Conservation (phyloP, 75 land plant genomes). For the Gnetum montanum region DNA sequence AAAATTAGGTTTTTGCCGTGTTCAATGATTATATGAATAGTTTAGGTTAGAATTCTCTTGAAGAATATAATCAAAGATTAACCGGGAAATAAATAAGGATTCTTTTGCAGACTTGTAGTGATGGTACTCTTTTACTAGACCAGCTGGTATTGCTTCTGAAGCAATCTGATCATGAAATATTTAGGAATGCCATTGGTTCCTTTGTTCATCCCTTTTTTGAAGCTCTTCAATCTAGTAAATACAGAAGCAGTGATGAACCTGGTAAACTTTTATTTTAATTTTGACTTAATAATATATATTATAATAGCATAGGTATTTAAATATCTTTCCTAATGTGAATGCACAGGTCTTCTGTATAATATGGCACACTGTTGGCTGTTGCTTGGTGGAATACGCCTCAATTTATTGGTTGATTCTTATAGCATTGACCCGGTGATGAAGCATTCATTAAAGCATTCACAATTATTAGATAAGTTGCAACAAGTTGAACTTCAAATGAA, state of each 20-base stretch:
- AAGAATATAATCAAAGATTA: too few relatives aligned
- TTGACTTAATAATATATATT: neutral
- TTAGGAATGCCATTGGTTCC: slow-evolving; percentile 11
- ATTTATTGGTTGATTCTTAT: slow-evolving; percentile 36
- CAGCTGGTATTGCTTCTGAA: slow-evolving; percentile 15
- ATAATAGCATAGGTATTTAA: neutral
- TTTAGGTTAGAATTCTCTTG: too few relatives aligned
- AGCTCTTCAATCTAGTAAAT: slow-evolving; percentile 13
- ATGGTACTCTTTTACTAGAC: slow-evolving; percentile 7
- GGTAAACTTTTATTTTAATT: neutral
- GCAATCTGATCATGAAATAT: slow-evolving; percentile 24
- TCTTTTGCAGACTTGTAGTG: too few relatives aligned
- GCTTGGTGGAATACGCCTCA: slow-evolving; percentile 56
- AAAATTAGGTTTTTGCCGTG: too few relatives aligned
- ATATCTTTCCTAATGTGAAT: too few relatives aligned
- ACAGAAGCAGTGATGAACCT: neutral
- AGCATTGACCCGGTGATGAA: slow-evolving; percentile 64
- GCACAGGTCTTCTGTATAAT: slow-evolving; percentile 22
- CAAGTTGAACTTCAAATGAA: slow-evolving; percentile 55
- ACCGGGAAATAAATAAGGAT: too few relatives aligned
- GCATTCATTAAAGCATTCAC: slow-evolving; percentile 34
- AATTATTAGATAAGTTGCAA: slow-evolving; percentile 37
- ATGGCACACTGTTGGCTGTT: slow-evolving; percentile 64
- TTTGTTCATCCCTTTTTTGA: slow-evolving; percentile 33
- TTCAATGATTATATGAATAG: too few relatives aligned